Conservation (phyloP, 352 stramenopile genomes). For the Pythium rhizo-oryzae region DNA sequence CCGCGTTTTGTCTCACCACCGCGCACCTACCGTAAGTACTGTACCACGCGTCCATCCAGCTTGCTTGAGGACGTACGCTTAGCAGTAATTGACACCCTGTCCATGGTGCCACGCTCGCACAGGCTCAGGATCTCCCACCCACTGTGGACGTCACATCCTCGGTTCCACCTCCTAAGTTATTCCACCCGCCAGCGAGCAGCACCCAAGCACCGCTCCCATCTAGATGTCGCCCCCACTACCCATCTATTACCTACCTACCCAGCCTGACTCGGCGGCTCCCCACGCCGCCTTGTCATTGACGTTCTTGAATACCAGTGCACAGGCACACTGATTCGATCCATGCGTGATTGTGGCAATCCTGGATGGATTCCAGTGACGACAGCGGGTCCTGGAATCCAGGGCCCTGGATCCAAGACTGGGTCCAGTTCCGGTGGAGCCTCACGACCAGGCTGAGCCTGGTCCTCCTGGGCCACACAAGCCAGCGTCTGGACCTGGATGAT, state of each 20-base stretch:
- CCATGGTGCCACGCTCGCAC: not conserved
- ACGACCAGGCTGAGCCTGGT: no score
- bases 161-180: not conserved
- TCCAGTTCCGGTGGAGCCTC: no score
- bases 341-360: not conserved
- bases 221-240: not conserved
- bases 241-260: not conserved
- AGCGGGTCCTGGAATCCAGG: no score
- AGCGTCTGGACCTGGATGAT: not conserved
- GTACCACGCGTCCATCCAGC: not conserved
- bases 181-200: not conserved
- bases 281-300: not conserved
- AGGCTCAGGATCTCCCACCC: not conserved
- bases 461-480: no score
- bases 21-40: not conserved
- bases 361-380: not conserved
- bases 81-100: not conserved
- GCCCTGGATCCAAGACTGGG: no score
- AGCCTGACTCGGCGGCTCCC: no score
- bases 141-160: not conserved
- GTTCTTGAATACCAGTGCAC: slow-evolving; percentile 14
- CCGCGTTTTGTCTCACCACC: not conserved
- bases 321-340: slow-evolving; percentile 16
- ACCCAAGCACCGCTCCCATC: not conserved
- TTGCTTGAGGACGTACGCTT: not conserved